A percentile compares a stretch with the other conserved stretches of the same genome.
phyloP scores from a whole-genome alignment of 2,329 filamentous ascomycete genomes.

The Claviceps monticola region DNA sequence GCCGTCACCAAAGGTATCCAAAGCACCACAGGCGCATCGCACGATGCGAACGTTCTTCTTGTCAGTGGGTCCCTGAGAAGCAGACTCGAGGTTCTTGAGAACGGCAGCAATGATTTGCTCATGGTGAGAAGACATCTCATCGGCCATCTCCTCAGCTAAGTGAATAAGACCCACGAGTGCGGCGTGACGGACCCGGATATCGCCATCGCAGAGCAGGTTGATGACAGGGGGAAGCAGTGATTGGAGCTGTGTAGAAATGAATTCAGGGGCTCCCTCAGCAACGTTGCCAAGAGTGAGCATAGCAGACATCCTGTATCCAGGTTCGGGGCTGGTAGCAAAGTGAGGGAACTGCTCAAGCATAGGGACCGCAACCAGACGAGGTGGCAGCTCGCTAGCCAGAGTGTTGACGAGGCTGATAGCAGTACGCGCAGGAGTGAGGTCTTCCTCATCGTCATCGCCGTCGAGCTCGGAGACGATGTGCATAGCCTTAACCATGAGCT shows the following conservation, averaged over 20 bases:
- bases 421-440: conserved; percentile 65
- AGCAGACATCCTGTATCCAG: conserved; percentile 75
- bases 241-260: conserved; percentile 84
- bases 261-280: conserved; percentile 93
- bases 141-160: conserved; percentile 82
- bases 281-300: conserved; percentile 87
- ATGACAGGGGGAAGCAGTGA: conserved; percentile 77
- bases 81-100: conserved; percentile 77
- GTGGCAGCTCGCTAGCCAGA: conserved; percentile 75
- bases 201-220: conserved; percentile 69
- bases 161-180: conserved; percentile 78
- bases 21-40: conserved; percentile 75
- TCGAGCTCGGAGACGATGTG: conserved; percentile 84
- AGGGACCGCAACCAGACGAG: conserved; percentile 86
- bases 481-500: conserved; percentile 76
- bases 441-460: conserved; percentile 62
- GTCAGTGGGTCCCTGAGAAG: conserved; percentile 51
- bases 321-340: conserved; percentile 62
- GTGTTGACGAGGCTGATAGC: conserved; percentile 82
- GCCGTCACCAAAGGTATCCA: conserved; percentile 84
- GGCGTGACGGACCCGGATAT: conserved; percentile 72
- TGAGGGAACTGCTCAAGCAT: conserved; percentile 73
- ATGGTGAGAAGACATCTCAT: conserved; percentile 79
- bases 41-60: conserved; percentile 76
- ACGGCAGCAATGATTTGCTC: conserved; percentile 70